These are phyloP conservation scores for Lyophyllum shimeji DNA, from an alignment of 768 basidiomycete species.

Conservation along the genomic window DNA sequence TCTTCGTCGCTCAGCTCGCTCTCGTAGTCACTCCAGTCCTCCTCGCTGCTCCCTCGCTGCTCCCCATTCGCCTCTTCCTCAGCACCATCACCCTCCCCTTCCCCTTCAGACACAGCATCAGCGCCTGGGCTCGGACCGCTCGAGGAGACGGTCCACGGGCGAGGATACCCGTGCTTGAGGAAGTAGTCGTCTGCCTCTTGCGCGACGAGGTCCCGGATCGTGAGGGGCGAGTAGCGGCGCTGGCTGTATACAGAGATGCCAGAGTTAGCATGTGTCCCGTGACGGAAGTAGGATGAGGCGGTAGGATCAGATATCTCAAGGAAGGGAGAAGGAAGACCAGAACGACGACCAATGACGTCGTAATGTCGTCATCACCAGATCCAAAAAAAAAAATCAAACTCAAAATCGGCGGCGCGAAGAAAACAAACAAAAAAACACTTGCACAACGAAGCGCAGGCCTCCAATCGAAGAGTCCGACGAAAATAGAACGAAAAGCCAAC, in stretches of 20 bases:
- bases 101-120: too few relatives aligned
- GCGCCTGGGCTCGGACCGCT: too few relatives aligned
- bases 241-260: too few relatives aligned
- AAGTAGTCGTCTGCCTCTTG: slow-evolving; percentile 24
- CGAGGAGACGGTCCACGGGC: slow-evolving; percentile 2
- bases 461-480: too few relatives aligned
- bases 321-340: too few relatives aligned
- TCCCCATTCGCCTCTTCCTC: neutral
- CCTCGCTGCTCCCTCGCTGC: slow-evolving; percentile 6
- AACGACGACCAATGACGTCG: too few relatives aligned
- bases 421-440: neutral
- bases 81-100: neutral
- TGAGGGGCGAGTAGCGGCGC: slow-evolving; percentile 17
- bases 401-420: neutral
- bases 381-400: neutral
- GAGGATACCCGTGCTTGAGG: slow-evolving; percentile 15
- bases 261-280: too few relatives aligned
- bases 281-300: too few relatives aligned
- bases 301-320: too few relatives aligned
- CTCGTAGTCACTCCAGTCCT: slow-evolving; percentile 25
- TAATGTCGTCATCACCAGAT: neutral
- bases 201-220: slow-evolving; percentile 21
- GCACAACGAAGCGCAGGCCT: too few relatives aligned
- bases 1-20: slow-evolving; percentile 19
- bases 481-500: too few relatives aligned